These are phyloP conservation scores for Scleroderma bovista DNA, from an alignment of 768 basidiomycete genomes.

Conservation along the genomic window DNA sequence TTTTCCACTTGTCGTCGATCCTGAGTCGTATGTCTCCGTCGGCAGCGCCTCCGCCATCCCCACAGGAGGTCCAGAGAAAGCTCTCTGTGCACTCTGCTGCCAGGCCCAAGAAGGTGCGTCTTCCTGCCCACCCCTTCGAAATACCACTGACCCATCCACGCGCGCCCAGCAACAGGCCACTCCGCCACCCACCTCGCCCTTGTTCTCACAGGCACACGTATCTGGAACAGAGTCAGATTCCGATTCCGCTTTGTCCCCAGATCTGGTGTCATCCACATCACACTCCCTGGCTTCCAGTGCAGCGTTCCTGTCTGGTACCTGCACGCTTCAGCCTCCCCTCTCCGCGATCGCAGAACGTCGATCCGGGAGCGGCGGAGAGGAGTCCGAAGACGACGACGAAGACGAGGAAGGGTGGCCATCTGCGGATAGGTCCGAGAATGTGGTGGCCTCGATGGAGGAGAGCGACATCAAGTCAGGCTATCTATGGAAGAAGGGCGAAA, in stretches of 20 bases:
- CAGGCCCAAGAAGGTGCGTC: conserved; percentile 43
- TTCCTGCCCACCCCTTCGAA: not conserved
- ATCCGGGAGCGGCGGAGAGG: conserved; percentile 66
- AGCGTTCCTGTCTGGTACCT: conserved; percentile 25
- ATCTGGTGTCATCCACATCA: conserved; percentile 36
- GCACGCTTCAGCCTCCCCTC: conserved; percentile 45
- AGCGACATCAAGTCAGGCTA: conserved; percentile 87
- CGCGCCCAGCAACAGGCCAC: not conserved
- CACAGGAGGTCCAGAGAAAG: conserved; percentile 83
- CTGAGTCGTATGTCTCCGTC: conserved; percentile 22
- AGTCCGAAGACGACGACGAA: conserved; percentile 71
- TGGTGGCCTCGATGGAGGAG: conserved; percentile 46
- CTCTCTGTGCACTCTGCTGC: conserved; percentile 69
- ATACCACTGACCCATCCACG: not conserved
- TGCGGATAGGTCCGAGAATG: not conserved
- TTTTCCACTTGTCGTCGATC: not conserved
- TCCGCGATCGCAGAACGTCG: conserved; percentile 75
- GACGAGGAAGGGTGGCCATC: conserved; percentile 28
- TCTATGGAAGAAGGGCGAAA: conserved; percentile 96
- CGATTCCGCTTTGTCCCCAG: conserved; percentile 61
- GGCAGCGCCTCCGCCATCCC: conserved; percentile 59
- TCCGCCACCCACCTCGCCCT: conserved; percentile 18
- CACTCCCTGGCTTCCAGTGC: conserved; percentile 31
- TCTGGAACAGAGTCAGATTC: conserved; percentile 87
- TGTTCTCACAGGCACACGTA: conserved; percentile 30